Conservation (phyloP, 2,329 filamentous ascomycete genomes). For the Colletotrichum filicis region DNA sequence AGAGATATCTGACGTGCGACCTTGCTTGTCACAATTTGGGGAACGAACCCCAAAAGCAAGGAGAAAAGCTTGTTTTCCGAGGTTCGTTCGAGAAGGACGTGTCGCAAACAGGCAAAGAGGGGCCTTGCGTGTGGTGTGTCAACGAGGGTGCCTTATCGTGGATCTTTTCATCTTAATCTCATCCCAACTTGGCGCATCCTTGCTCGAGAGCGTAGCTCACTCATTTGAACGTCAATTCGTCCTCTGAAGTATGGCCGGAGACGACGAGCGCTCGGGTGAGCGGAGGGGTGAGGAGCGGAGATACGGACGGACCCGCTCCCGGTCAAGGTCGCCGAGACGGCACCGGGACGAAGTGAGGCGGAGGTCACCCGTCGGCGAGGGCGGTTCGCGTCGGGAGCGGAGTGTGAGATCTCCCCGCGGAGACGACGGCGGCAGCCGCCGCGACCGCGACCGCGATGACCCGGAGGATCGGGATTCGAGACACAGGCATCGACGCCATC, state of each 20-base stretch:
- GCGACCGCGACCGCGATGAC: background rate
- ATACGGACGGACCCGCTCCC: background rate
- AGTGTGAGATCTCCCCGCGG: background rate
- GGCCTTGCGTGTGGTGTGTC: background rate
- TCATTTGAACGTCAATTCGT: background rate
- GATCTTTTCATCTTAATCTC: background rate
- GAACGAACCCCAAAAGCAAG: background rate
- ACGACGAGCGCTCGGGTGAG: background rate
- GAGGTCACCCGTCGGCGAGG: slow-evolving; percentile 20
- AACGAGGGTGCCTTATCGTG: background rate
- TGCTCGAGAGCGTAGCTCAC: background rate
- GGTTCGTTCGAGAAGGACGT: background rate
- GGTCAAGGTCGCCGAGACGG: slow-evolving; percentile 19
- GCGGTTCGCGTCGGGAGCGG: slow-evolving; percentile 2
- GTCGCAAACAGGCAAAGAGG: background rate
- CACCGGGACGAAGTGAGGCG: slow-evolving; percentile 19
- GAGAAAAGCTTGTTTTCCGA: background rate
- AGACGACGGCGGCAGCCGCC: background rate
- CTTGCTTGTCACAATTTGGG: background rate
- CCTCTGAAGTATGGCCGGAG: background rate
- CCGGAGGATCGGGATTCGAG: slow-evolving; percentile 1
- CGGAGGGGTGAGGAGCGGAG: background rate
- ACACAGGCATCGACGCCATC: slow-evolving; percentile 30
- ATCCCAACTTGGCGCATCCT: background rate
- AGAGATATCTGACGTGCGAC: background rate